Evolutionary conservation across 1,139 yeast species (phyloP), one percentile per base, ranked within the genome.

Genomic region (Debaryomyces sp.): DNA sequence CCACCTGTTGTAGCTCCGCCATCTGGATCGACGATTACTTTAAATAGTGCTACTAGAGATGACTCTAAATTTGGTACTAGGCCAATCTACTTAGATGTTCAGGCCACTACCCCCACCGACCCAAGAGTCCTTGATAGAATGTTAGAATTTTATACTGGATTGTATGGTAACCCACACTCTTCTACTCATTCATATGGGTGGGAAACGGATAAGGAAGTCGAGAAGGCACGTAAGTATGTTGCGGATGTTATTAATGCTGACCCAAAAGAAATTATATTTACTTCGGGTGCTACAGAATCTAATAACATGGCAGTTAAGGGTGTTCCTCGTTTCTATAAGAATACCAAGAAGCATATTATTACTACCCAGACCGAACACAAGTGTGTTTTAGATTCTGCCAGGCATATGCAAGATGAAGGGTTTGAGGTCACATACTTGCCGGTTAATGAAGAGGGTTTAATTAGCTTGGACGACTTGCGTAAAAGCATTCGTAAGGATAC

Each of bases 131-230:
- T 95, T 59, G 99, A 94, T 67, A 88, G 84, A 59, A 94, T 95
- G 99, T 72, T 95, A 61, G 87, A 84, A 61, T 94, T 87, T 66
- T 91, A 85, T 69, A 92, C 98, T 3, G 98, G 97, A 12, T 78
- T 89, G 50, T 94, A 91, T 64, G 99, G 99, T 50, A 94, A 94
- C 67, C 99, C 99, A 12, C 99, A 94, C 68, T 90, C 97, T 4
- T 85, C 96, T 48, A 95, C 99, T 10, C 98, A 94, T 65, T 82
- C 96, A n/a, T 94, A 94, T 66, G 99, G 99, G 33, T 94, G 99
- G 99, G 99, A 94, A 71, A 89, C 99, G 5, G 97, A 92, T 51
- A 82, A 81, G 58, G 97, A 88, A 52, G 96, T 95, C 32, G 99
- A 94, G 64, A 75, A 74, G 49, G 96, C 99, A 3, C 82, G 99